These are phyloP conservation scores for Dactylis glomerata DNA, from an alignment of 176 grass and related monocot genomes.

Conservation along the genomic window DNA sequence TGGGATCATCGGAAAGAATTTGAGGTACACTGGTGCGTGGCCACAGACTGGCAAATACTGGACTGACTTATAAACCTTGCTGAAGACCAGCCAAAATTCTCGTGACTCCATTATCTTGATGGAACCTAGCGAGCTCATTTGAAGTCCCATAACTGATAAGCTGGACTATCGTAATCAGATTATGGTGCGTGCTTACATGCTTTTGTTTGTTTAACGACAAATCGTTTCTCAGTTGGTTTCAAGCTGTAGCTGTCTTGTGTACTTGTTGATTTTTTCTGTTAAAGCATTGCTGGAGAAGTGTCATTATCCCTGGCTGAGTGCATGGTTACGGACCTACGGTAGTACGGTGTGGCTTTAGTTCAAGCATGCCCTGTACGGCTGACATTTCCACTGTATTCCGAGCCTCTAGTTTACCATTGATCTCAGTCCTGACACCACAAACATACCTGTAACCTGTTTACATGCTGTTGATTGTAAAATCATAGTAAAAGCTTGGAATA, in stretches of 20 bases:
- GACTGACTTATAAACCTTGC: neutral
- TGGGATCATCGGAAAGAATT: neutral
- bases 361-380: neutral
- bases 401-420: neutral
- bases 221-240: neutral
- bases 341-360: neutral
- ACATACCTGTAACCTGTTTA: neutral
- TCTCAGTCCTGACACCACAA: neutral
- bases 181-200: neutral
- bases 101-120: neutral
- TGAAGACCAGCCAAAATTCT: neutral
- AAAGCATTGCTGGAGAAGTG: neutral
- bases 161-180: neutral
- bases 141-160: neutral
- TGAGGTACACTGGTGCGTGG: neutral
- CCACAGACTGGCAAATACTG: neutral
- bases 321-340: neutral
- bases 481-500: neutral
- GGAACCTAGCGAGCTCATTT: neutral
- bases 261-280: neutral
- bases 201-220: neutral
- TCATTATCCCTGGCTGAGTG: neutral
- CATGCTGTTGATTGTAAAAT: neutral
- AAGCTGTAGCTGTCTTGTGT: neutral
- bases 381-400: neutral